Evolutionary conservation across 1,139 yeast species (phyloP).

Genomic region (Neolecta irregularis): DNA sequence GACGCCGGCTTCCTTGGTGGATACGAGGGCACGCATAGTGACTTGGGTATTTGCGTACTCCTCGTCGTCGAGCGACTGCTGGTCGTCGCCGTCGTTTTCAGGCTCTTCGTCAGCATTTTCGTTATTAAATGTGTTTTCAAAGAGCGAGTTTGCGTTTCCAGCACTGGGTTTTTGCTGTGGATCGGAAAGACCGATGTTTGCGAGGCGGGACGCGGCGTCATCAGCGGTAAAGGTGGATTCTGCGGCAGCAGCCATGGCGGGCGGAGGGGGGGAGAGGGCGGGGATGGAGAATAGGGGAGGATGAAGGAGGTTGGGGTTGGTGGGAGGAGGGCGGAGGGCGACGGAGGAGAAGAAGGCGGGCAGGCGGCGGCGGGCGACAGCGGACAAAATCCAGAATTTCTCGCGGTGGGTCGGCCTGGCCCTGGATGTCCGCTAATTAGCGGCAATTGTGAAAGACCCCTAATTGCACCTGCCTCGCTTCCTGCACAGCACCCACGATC

Average conservation of each 20-base stretch:
- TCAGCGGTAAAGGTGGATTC: no score
- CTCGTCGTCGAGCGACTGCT: slow-evolving; percentile 19
- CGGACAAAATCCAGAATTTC: background rate
- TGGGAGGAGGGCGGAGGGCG: slow-evolving; percentile 1
- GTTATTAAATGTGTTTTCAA: slow-evolving; percentile 4
- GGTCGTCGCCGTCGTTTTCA: background rate
- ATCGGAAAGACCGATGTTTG: slow-evolving; percentile 6
- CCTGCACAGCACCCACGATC: no score
- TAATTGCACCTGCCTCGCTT: no score
- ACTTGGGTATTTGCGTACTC: slow-evolving; percentile 18
- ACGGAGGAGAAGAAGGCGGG: slow-evolving; percentile 2
- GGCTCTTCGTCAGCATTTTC: background rate
- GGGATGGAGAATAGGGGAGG: background rate
- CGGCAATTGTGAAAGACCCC: no score
- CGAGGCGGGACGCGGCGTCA: slow-evolving; percentile 5
- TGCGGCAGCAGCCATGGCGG: slow-evolving; percentile 10
- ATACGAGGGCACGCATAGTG: slow-evolving; percentile 47
- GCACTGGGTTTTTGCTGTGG: background rate
- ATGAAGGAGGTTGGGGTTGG: background rate
- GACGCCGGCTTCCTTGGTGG: slow-evolving; percentile 82
- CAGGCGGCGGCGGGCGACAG: slow-evolving; percentile 3
- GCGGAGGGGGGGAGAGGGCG: background rate
- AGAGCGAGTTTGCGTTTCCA: slow-evolving; percentile 4
- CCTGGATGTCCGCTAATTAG: no score
- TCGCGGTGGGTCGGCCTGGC: no score